Conservation (phyloP, 768 basidiomycete species). For the Lactarius quietus region DNA sequence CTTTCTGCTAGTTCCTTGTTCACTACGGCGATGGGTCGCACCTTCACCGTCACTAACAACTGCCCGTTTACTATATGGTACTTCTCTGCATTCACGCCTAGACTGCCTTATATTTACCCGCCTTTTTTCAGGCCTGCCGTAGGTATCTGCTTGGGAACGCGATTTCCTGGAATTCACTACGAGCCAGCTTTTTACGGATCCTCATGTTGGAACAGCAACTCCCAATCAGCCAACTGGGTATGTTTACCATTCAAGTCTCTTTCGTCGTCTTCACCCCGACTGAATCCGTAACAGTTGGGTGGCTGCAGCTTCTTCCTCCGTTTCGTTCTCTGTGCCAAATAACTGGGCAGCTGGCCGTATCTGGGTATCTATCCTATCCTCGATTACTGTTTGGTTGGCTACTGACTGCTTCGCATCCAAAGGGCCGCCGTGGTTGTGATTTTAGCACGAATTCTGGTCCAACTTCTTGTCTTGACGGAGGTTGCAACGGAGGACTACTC, state of each 20-base stretch:
- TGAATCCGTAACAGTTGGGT: slow-evolving; percentile 30
- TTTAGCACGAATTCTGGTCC: slow-evolving; percentile 36
- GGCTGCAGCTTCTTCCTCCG: slow-evolving; percentile 29
- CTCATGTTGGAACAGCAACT: slow-evolving; percentile 32
- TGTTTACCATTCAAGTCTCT: neutral
- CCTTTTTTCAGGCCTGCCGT: slow-evolving; percentile 32
- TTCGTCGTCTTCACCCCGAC: neutral
- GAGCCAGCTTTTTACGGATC: slow-evolving; percentile 34
- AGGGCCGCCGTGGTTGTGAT: slow-evolving; percentile 40
- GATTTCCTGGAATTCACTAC: neutral
- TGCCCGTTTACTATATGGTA: slow-evolving; percentile 45
- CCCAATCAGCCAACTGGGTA: slow-evolving; percentile 34
- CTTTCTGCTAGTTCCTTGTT: neutral
- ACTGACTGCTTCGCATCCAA: neutral
- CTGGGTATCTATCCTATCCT: slow-evolving; percentile 31
- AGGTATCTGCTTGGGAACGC: slow-evolving; percentile 6
- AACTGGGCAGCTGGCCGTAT: slow-evolving; percentile 41
- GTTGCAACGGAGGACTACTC: slow-evolving; percentile 40
- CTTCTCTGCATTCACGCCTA: slow-evolving; percentile 8
- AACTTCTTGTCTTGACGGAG: slow-evolving; percentile 38
- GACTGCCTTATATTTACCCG: neutral
- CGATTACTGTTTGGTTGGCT: neutral
- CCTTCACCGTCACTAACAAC: slow-evolving; percentile 42
- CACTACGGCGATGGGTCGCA: slow-evolving; percentile 25
- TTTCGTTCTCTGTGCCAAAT: slow-evolving; percentile 37